phyloP scores from a whole-genome alignment of 2,329 filamentous ascomycete species.

The Paecilomyces dactylethromorphus region DNA sequence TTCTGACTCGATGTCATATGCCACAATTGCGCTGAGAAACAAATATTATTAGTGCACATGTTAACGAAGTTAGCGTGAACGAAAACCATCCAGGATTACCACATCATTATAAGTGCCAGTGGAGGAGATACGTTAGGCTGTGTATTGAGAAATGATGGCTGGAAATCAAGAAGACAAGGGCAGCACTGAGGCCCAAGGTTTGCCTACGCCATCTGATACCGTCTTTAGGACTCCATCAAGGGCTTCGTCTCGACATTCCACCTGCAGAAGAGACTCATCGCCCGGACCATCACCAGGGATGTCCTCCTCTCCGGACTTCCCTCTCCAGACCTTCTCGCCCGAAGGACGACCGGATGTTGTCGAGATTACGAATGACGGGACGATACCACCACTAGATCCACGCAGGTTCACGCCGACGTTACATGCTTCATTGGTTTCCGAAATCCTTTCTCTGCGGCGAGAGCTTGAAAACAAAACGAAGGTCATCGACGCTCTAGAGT shows the following conservation, averaged over 20 bases:
- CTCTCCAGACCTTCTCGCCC: constrained; percentile 35
- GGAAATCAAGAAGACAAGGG: constrained; percentile 45
- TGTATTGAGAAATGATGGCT: constrained; percentile 18
- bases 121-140: neutral
- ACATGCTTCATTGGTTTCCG: constrained; percentile 88
- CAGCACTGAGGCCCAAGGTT: constrained; percentile 49
- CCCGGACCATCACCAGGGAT: constrained; percentile 58
- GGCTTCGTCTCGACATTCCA: constrained; percentile 55
- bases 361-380: constrained; percentile 49
- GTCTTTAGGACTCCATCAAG: constrained; percentile 60
- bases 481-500: constrained; percentile 79
- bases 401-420: constrained; percentile 90
- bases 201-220: constrained; percentile 66
- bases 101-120: neutral
- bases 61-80: neutral
- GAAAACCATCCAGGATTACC: neutral
- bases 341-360: constrained; percentile 30
- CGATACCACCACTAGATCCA: constrained; percentile 72
- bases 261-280: constrained; percentile 60
- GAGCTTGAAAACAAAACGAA: constrained; percentile 87
- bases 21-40: neutral
- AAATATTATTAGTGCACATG: neutral
- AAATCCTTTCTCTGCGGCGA: constrained; percentile 78
- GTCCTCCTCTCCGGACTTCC: constrained; percentile 55
- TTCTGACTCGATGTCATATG: neutral